Evolutionary conservation across 345 rosid genomes (phyloP), one percentile per base, ranked within the genome.

Genomic region (Clarkia xantiana): DNA sequence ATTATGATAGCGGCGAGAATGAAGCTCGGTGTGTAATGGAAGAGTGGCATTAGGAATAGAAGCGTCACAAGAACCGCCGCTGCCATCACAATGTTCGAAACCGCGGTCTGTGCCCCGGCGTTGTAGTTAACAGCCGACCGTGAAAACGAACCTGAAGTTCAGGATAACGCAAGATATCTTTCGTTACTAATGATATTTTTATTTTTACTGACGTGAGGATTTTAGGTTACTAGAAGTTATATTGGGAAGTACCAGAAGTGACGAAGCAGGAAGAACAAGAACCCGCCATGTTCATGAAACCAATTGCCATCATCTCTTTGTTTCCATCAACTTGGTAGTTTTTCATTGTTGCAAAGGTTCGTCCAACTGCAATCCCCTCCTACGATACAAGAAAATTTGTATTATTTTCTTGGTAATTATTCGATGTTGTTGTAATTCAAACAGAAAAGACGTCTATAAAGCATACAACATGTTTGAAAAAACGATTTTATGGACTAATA

Each of bases 361-460:
- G 87, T 53, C 99, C 99, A 14, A 93, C 97, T 8, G 97, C 97
- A 58, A 93, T 93, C 60, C 97, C 99, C 77, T 93, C 97, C 99
- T 93, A n/a, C n/a, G n/a, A n/a, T n/a, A n/a, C n/a, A n/a, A n/a
- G n/a, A n/a, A n/a, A n/a, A n/a, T n/a, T n/a, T n/a, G n/a, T n/a
- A n/a, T n/a, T n/a, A n/a, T n/a, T n/a, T n/a, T n/a, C n/a, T n/a
- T n/a, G n/a, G n/a, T n/a, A n/a, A n/a, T n/a, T n/a, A n/a, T n/a
- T n/a, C n/a, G n/a, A n/a, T n/a, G n/a, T n/a, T n/a, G n/a, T n/a
- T n/a, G n/a, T n/a, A n/a, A n/a, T n/a, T n/a, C n/a, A n/a, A n/a
- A n/a, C n/a, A n/a, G n/a, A n/a, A n/a, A n/a, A n/a, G n/a, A n/a
- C n/a, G n/a, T n/a, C n/a, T n/a, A n/a, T n/a, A n/a, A n/a, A n/a